A percentile compares a stretch with the other conserved stretches of the same genome.
Conservation (phyloP, 352 stramenopile genomes). For the Pythium dissimile region DNA sequence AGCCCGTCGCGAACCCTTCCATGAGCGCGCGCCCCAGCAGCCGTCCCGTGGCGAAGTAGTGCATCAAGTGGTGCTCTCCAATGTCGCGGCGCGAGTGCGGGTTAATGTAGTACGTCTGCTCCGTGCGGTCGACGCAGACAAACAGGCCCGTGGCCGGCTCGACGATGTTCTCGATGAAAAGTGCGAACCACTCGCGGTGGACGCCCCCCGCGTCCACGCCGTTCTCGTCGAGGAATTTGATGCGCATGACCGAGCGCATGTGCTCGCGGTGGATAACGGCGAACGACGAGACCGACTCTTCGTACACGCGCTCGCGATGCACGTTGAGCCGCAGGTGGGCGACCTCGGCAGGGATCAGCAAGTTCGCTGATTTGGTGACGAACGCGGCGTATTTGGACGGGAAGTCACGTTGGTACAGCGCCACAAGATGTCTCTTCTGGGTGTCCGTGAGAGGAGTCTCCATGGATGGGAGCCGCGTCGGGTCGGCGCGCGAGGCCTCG, state of each 20-base stretch:
- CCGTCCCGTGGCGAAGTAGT: constrained; percentile 27
- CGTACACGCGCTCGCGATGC: constrained; percentile 23
- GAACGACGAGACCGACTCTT: constrained; percentile 36
- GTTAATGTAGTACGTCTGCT: constrained; percentile 35
- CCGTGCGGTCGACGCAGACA: constrained; percentile 24
- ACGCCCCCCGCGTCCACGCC: constrained; percentile 63
- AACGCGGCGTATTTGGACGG: constrained; percentile 37
- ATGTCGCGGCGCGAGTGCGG: constrained; percentile 22
- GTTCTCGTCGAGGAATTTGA: constrained; percentile 57
- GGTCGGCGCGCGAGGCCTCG: constrained; percentile 8
- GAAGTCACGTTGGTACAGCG: constrained; percentile 22
- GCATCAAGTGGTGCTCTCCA: constrained; percentile 29
- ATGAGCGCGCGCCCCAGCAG: constrained; percentile 28
- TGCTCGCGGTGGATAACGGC: constrained; percentile 20
- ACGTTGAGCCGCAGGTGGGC: constrained; percentile 26
- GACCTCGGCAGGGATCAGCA: constrained; percentile 23
- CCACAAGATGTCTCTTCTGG: constrained; percentile 10
- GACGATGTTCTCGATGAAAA: constrained; percentile 38
- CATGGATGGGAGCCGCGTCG: constrained; percentile 11
- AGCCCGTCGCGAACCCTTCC: constrained; percentile 83
- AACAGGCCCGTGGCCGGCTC: constrained; percentile 26
- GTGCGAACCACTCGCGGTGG: constrained; percentile 61
- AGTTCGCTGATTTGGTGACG: constrained; percentile 14
- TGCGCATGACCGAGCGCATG: constrained; percentile 36
- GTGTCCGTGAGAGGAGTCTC: not conserved